phyloP scores from a whole-genome alignment of 441 rosid genomes.

The Melastoma candidum region DNA sequence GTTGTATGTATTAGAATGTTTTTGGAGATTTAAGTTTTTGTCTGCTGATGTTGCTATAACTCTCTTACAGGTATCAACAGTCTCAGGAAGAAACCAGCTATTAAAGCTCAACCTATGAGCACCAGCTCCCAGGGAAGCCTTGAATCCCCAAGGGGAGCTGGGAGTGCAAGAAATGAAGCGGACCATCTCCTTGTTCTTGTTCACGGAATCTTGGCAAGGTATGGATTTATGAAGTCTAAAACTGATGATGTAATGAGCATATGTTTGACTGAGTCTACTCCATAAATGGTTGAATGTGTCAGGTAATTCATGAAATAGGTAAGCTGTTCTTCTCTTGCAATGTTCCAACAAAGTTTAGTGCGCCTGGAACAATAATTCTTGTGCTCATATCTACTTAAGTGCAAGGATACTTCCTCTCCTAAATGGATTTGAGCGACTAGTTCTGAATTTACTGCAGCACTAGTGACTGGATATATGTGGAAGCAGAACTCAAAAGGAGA shows the following conservation, averaged over 20 bases:
- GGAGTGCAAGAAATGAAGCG: slow-evolving; percentile 40
- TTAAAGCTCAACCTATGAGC: slow-evolving; percentile 56
- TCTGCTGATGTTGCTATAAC: slow-evolving; percentile 2
- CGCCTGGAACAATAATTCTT: too few relatives aligned
- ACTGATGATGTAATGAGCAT: slow-evolving; percentile 1
- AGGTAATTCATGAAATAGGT: too few relatives aligned
- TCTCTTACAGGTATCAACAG: slow-evolving; percentile 36
- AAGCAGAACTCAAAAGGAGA: slow-evolving; percentile 81
- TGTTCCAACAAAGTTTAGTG: too few relatives aligned
- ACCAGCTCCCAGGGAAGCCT: slow-evolving; percentile 38
- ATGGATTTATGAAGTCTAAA: slow-evolving; percentile 11
- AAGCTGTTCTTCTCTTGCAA: too few relatives aligned
- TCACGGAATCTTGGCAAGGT: slow-evolving; percentile 91
- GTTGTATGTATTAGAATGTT: too few relatives aligned
- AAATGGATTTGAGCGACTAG: slow-evolving; percentile 1
- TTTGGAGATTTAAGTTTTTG: too few relatives aligned
- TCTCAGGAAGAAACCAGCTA: slow-evolving; percentile 36
- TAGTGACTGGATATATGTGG: slow-evolving; percentile 82
- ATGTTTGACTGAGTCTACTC: neutral
- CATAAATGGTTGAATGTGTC: too few relatives aligned
- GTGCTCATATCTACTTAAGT: too few relatives aligned
- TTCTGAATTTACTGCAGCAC: slow-evolving; percentile 50
- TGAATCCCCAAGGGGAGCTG: slow-evolving; percentile 23
- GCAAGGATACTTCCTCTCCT: neutral
- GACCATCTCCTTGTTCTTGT: slow-evolving; percentile 98